phyloP scores from a whole-genome alignment of 140 eudicot species.

The Oenanthe javanica region DNA sequence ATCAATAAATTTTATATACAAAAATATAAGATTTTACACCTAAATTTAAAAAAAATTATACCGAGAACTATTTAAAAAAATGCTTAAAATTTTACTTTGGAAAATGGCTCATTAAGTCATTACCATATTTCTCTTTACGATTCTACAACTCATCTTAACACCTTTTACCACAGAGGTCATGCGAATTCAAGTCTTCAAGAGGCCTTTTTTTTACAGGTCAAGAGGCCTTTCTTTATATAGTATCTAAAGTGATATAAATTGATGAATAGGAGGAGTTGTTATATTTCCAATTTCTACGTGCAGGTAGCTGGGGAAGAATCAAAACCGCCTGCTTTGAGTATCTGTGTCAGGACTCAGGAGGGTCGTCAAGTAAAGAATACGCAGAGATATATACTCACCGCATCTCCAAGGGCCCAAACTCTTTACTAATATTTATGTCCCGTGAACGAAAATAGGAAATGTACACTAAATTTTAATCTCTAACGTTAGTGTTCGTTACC shows the following conservation, averaged over 20 bases:
- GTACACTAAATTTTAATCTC: too few species aligned
- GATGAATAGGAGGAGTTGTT: not conserved
- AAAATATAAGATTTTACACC: too few species aligned
- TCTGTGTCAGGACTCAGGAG: not conserved
- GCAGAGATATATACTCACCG: not conserved
- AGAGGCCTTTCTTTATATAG: too few species aligned
- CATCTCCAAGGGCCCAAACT: too few species aligned
- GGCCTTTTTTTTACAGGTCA: too few species aligned
- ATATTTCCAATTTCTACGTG: not conserved
- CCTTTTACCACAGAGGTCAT: not conserved
- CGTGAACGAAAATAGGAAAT: too few species aligned
- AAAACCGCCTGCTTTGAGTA: not conserved
- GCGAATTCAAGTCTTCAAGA: not conserved
- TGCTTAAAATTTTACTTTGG: too few species aligned
- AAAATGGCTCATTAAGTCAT: not conserved
- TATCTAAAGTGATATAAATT: not conserved
- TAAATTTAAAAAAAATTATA: too few species aligned
- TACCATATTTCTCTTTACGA: not conserved
- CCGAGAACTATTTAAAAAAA: too few species aligned
- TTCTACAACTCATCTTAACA: not conserved
- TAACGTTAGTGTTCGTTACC: too few species aligned
- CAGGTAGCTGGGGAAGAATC: not conserved
- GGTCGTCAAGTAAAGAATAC: not conserved
- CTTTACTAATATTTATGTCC: too few species aligned
- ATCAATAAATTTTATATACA: too few species aligned